A percentile compares a stretch with the other conserved stretches of the same genome.
Evolutionary conservation across 257 asterid genomes (phyloP).

Genomic region (Penstemon newberryi): DNA sequence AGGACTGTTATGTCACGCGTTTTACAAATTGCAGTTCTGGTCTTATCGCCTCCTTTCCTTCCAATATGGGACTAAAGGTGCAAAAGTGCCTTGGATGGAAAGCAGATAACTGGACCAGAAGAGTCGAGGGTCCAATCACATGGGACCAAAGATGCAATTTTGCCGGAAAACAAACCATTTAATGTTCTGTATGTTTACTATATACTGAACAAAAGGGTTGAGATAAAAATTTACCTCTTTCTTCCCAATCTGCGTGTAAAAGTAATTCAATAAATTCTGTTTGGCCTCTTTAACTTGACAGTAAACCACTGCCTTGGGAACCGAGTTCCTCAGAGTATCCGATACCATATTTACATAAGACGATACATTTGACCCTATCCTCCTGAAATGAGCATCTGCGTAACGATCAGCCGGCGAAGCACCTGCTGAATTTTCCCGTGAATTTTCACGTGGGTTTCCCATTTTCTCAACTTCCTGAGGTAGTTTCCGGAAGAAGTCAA

Average conservation of each 20-base stretch:
- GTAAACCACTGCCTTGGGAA: slow-evolving; percentile 86
- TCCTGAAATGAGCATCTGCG: slow-evolving; percentile 78
- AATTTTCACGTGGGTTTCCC: slow-evolving; percentile 44
- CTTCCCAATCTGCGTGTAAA: slow-evolving; percentile 75
- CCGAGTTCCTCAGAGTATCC: slow-evolving; percentile 62
- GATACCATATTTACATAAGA: slow-evolving; percentile 75
- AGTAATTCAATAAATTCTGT: slow-evolving; percentile 62
- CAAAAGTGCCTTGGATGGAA: too few species aligned
- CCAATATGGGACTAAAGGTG: too few species aligned
- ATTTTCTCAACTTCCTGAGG: slow-evolving; percentile 80
- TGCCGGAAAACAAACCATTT: too few species aligned
- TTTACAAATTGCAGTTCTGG: too few species aligned
- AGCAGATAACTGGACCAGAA: too few species aligned
- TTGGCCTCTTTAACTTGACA: slow-evolving; percentile 96
- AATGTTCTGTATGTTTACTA: too few species aligned
- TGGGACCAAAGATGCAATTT: too few species aligned
- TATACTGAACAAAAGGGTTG: neutral
- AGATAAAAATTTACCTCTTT: slow-evolving; percentile 56
- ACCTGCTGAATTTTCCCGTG: slow-evolving; percentile 44
- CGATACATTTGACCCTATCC: slow-evolving; percentile 85
- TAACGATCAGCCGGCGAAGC: slow-evolving; percentile 51
- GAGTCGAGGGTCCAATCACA: too few species aligned
- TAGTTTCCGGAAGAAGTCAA: slow-evolving; percentile 84
- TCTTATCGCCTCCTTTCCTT: too few species aligned
- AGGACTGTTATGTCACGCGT: too few species aligned